Base-by-base conservation (phyloP, 345 rosid genomes). In the Theobroma cacao region DNA sequence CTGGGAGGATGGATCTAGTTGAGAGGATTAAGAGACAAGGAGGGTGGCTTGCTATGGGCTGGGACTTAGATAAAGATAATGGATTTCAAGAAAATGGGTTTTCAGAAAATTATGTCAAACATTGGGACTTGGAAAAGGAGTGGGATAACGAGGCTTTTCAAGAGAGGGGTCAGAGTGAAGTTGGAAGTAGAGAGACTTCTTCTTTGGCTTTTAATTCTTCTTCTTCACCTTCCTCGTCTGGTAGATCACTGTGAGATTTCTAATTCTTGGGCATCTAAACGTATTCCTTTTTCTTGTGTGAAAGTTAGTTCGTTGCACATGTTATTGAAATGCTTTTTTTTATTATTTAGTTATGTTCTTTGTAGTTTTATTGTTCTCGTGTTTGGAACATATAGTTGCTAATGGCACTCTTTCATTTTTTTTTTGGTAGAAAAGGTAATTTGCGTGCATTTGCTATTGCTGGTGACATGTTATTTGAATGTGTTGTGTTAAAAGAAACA, bases 11-110 rank as follows among this genome's bases (percentile, higher is more conserved):
- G 84, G 99, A 95, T 86, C 90, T 93, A 81, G 96, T 84, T 26
- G 91, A 88, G 79, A 88, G 84, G 73, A 89, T 95, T 53, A 59
- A 80, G 50, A 81, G 78, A 56, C 88, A 85, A 75, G 93, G 98
- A 69, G 97, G 99, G 2, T 93, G 99, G 99, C 91, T 95, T 53
- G 85, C 97, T 17, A 82, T 87, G 79, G 99, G 98, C 52, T 95
- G 99, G 99, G 93, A 89, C 80, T 82, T 77, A 79, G 95, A 75
- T 18, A 81, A 75, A 53, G 76, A 80, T 17, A 30, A 10, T 10
- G 38, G 10, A 17, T 60, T 75, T 56, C 64, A 67, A 17, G 80
- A 74, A 17, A 78, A 79, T 8, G 56, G n/a, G 38, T 75, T 77
- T 36, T 74, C 43, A 33, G 84, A 33, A 22, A 52, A 50, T 68